phyloP scores from a whole-genome alignment of 176 grass and related monocot genomes.

The Stipa capillata region DNA sequence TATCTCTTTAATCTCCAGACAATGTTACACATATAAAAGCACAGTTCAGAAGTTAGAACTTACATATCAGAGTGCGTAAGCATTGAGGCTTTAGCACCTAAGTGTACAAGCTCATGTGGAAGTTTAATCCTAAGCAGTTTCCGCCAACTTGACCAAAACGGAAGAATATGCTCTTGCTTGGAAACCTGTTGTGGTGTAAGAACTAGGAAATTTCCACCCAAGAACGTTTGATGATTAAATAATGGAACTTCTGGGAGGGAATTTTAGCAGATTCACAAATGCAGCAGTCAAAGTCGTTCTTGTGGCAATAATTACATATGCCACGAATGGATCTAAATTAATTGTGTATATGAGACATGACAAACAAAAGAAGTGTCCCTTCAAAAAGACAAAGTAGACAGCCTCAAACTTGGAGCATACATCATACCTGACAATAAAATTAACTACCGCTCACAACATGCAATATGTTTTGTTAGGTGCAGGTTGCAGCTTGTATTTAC shows the following conservation, averaged over 20 bases:
- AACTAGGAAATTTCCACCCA: slow-evolving; percentile 42
- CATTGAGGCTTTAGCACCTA: slow-evolving; percentile 75
- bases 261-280: slow-evolving; percentile 5
- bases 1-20: neutral
- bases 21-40: neutral
- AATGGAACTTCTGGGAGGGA: neutral
- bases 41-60: slow-evolving; percentile 19
- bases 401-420: neutral
- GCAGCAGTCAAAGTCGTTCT: neutral
- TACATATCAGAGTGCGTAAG: slow-evolving; percentile 71
- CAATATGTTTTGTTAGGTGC: neutral
- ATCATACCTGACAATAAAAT: neutral
- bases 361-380: neutral
- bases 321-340: neutral
- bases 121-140: slow-evolving; percentile 47
- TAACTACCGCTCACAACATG: neutral
- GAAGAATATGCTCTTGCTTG: slow-evolving; percentile 76
- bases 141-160: slow-evolving; percentile 58
- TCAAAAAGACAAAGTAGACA: neutral
- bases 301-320: neutral
- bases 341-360: neutral
- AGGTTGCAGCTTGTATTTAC: neutral
- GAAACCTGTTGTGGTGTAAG: slow-evolving; percentile 63
- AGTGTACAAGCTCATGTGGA: slow-evolving; percentile 46
- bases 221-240: neutral